Evolutionary conservation across 805 yeast species (phyloP).

Genomic region (Candida stauntonica): DNA sequence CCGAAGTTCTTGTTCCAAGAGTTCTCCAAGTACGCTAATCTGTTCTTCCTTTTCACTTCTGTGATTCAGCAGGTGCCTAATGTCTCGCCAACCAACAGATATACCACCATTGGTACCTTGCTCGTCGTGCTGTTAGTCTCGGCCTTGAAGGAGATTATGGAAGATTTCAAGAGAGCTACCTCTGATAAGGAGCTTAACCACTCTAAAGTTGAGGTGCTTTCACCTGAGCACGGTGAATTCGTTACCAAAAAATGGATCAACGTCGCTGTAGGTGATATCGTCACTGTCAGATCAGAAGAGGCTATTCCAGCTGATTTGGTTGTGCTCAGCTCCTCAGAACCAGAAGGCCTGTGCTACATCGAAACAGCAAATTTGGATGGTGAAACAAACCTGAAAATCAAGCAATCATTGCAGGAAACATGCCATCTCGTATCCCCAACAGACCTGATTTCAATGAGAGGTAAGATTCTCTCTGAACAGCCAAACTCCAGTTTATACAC

Average conservation of each 20-base stretch:
- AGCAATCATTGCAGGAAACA: slow-evolving; percentile 82
- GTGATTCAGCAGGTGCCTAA: slow-evolving; percentile 94
- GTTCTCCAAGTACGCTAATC: slow-evolving; percentile 93
- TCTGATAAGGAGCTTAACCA: slow-evolving; percentile 89
- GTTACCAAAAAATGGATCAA: slow-evolving; percentile 74
- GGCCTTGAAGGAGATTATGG: slow-evolving; percentile 86
- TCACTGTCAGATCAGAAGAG: slow-evolving; percentile 79
- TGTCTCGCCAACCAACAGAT: slow-evolving; percentile 94
- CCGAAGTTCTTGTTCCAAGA: slow-evolving; percentile 96
- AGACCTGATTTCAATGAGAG: slow-evolving; percentile 49
- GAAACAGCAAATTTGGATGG: slow-evolving; percentile 98
- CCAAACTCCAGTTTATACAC: slow-evolving; percentile 95
- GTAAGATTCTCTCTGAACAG: slow-evolving; percentile 73
- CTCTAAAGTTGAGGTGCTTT: slow-evolving; percentile 65
- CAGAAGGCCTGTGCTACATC: slow-evolving; percentile 95
- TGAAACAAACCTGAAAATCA: slow-evolving; percentile 93
- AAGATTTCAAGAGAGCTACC: slow-evolving; percentile 80
- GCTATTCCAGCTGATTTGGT: slow-evolving; percentile 92
- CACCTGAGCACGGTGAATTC: slow-evolving; percentile 55
- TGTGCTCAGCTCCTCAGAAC: slow-evolving; percentile 87
- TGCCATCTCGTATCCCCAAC: slow-evolving; percentile 62
- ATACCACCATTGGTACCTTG: slow-evolving; percentile 91
- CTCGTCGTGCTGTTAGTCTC: slow-evolving; percentile 82
- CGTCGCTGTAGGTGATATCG: slow-evolving; percentile 87
- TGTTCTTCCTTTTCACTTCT: slow-evolving; percentile 90